These are phyloP conservation scores for Lactarius sp. DNA, from an alignment of 768 basidiomycete species.

Conservation along the genomic window DNA sequence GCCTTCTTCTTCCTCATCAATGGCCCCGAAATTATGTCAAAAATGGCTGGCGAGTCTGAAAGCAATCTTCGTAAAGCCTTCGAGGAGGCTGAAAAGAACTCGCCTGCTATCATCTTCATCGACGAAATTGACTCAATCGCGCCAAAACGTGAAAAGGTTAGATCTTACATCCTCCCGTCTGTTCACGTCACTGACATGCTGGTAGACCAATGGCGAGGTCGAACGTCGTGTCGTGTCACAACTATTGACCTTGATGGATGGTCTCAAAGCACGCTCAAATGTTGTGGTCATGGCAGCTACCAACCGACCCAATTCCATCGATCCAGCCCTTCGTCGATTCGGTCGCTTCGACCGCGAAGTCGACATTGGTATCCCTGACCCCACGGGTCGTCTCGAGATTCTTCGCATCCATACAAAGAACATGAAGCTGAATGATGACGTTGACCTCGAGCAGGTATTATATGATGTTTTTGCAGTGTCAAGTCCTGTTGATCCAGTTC, in stretches of 20 bases:
- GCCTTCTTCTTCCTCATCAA: conserved; percentile 99
- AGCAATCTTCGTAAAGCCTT: conserved; percentile 97
- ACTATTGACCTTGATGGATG: conserved; percentile 97
- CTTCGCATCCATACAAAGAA: conserved; percentile 99
- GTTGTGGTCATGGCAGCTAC: conserved; percentile 99
- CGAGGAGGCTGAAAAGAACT: conserved; percentile 99
- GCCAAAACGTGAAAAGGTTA: conserved; percentile 97
- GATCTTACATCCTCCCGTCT: conserved; percentile 21
- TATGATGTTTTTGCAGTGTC: not conserved
- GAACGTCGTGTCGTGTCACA: conserved; percentile 99
- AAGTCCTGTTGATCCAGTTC: conserved; percentile 17
- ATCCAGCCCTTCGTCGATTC: conserved; percentile 97
- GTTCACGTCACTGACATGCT: conserved; percentile 11
- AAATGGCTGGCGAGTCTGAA: conserved; percentile 99
- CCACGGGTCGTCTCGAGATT: conserved; percentile 97
- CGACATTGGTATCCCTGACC: conserved; percentile 99
- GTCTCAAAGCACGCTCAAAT: conserved; percentile 96
- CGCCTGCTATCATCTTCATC: conserved; percentile 99
- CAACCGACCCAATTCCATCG: conserved; percentile 98
- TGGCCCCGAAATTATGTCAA: conserved; percentile 99
- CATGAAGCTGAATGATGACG: conserved; percentile 97
- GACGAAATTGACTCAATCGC: conserved; percentile 99
- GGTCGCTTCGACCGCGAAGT: conserved; percentile 99
- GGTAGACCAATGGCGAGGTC: conserved; percentile 96
- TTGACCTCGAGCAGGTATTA: conserved; percentile 88